A percentile compares a stretch with the other conserved stretches of the same genome.
phyloP scores from a whole-genome alignment of 225 moss, liverwort and hornwort genomes.

The Lunularia cruciata region DNA sequence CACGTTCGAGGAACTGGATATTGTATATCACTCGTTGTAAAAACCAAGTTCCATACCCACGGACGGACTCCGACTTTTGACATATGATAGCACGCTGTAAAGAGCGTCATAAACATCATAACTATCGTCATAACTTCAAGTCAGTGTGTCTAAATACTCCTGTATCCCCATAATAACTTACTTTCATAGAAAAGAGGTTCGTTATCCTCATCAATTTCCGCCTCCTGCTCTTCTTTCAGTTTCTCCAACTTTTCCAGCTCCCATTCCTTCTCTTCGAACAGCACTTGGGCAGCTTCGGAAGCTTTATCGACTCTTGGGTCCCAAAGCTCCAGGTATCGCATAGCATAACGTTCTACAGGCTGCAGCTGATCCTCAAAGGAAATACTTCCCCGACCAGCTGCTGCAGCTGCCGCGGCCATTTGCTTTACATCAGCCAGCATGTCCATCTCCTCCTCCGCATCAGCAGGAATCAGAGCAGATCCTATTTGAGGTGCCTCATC shows the following conservation, averaged over 20 bases:
- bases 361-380: conserved; percentile 92
- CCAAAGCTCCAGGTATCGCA: conserved; percentile 91
- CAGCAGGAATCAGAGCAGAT: conserved; percentile 51
- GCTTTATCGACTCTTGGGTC: conserved; percentile 77
- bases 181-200: conserved; percentile 94
- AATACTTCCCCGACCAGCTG: conserved; percentile 72
- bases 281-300: conserved; percentile 81
- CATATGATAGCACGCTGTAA: no score
- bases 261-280: conserved; percentile 95
- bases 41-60: no score
- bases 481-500: conserved; percentile 56
- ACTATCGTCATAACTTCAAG: no score
- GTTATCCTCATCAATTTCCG: conserved; percentile 97
- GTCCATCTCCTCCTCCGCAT: conserved; percentile 92
- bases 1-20: no score
- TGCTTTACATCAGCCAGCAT: conserved; percentile 97
- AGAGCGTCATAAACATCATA: no score
- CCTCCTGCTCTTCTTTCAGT: conserved; percentile 97
- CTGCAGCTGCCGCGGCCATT: conserved; percentile 95
- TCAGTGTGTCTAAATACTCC: no score
- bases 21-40: no score
- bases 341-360: conserved; percentile 92
- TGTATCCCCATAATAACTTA: conserved; percentile 39
- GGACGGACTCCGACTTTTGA: no score
- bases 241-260: conserved; percentile 96